Conservation (phyloP, 2,329 filamentous ascomycete species). For the Cercospora zeina region DNA sequence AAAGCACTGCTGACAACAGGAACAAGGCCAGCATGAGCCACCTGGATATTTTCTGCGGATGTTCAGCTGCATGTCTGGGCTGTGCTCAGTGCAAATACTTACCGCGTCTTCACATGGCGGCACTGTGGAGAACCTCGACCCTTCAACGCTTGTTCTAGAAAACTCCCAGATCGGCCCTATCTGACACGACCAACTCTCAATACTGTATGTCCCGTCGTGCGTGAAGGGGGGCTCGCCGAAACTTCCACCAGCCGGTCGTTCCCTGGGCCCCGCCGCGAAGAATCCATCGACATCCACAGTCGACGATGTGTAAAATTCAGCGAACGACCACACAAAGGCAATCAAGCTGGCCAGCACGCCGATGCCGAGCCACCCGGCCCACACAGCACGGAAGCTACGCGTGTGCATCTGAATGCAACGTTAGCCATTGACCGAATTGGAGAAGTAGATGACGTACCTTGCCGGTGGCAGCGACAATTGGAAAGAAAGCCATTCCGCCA, state of each 20-base stretch:
- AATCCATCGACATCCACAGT: neutral
- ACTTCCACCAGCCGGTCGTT: neutral
- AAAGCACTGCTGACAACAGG: neutral
- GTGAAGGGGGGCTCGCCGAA: neutral
- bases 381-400: neutral
- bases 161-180: neutral
- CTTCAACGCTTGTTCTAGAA: neutral
- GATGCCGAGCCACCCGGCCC: neutral
- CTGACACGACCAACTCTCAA: slow-evolving; percentile 11
- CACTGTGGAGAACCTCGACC: neutral
- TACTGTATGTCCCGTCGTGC: neutral
- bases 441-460: neutral
- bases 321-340: neutral
- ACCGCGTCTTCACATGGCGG: neutral
- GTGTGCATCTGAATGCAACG: neutral
- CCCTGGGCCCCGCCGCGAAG: neutral
- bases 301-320: neutral
- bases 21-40: slow-evolving; percentile 6
- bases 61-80: neutral
- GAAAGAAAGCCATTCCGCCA: neutral
- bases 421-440: neutral
- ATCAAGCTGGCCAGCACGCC: neutral
- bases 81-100: neutral
- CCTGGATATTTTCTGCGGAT: neutral
- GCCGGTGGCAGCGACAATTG: neutral